Evolutionary conservation across 768 basidiomycete species (phyloP), one percentile per base, ranked within the genome.

Genomic region (Suillus ampliporus): DNA sequence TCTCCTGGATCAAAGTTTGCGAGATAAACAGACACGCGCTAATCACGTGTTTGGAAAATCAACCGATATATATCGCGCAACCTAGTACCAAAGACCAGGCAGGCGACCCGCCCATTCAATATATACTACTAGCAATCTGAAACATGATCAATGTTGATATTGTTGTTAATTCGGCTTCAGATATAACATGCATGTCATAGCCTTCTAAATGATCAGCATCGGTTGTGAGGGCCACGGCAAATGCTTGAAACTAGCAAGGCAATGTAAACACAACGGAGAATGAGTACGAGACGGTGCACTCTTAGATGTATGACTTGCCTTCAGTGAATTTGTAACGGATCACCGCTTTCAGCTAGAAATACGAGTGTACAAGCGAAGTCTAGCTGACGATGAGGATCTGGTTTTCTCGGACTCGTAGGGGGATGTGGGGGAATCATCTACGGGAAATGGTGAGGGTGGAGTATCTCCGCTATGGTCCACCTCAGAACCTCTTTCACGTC

Each of bases 161-260:
- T n/a, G n/a, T n/a, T n/a, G n/a, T n/a, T n/a, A n/a, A n/a, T n/a
- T n/a, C n/a, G n/a, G 67, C 61, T 48, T 68, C 67, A 14, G 51
- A 50, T 63, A 64, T 64, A 4, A 67, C 50, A 28, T 72, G 61
- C 38, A 66, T n/a, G 28, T 72, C 71, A 14, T 64, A 67, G 59
- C 41, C 48, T 43, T 60, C 61, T 31, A 61, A 28, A 14, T 59
- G 52, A 48, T 64, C 47, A 19, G 26, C 28, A 34, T 48, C 43
- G 13, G 75, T 75, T 28, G 89, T 67, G 21, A 91, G 68, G 23
- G 83, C 89, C 23, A 90, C 65, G 57, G 85, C 77, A 10, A 81
- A 68, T 28, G 63, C 68, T 34, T 75, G 74, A 60, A 69, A 71
- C 83, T 85, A 67, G 52, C 51, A 60, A 64, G 28, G 17, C 26